Percentiles rank a stretch among this genome's conserved stretches.
Conservation (phyloP, 345 rosid species). For the Streptanthus diversifolius region DNA sequence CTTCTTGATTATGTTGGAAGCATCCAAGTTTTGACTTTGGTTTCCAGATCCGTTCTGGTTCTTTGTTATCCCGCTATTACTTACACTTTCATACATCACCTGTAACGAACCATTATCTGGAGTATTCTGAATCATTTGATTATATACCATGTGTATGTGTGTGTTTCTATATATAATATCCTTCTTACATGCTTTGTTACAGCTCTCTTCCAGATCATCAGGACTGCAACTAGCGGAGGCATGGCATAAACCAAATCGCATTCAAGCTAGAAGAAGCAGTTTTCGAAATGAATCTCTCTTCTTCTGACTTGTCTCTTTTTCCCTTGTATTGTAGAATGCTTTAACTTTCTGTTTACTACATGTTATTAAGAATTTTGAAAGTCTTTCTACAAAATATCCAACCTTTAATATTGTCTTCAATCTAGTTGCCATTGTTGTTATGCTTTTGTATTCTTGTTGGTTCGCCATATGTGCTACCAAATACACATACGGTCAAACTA, state of each 20-base stretch:
- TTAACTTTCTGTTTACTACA: constrained; percentile 3
- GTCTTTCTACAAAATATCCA: too few species aligned
- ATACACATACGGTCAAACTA: background rate
- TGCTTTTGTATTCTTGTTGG: background rate
- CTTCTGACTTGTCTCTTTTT: constrained; percentile 6
- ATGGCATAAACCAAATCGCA: constrained; percentile 39
- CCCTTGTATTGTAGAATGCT: constrained; percentile 5
- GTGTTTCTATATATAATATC: background rate
- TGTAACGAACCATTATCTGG: background rate
- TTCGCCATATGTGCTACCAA: background rate
- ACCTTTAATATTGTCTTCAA: background rate
- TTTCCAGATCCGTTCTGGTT: background rate
- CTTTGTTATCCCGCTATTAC: background rate
- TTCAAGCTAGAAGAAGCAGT: constrained; percentile 7
- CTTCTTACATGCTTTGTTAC: constrained; percentile 27
- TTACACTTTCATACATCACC: background rate
- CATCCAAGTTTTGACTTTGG: background rate
- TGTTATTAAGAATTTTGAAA: constrained; percentile 13
- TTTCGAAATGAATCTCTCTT: background rate
- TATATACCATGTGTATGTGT: background rate
- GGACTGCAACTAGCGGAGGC: constrained; percentile 78
- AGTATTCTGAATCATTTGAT: background rate
- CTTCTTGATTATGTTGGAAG: background rate
- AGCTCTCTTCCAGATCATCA: constrained; percentile 95
- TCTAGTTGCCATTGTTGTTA: background rate